Evolutionary conservation across 148 eudicot species (phyloP).

Genomic region (Fallopia convolvulus): DNA sequence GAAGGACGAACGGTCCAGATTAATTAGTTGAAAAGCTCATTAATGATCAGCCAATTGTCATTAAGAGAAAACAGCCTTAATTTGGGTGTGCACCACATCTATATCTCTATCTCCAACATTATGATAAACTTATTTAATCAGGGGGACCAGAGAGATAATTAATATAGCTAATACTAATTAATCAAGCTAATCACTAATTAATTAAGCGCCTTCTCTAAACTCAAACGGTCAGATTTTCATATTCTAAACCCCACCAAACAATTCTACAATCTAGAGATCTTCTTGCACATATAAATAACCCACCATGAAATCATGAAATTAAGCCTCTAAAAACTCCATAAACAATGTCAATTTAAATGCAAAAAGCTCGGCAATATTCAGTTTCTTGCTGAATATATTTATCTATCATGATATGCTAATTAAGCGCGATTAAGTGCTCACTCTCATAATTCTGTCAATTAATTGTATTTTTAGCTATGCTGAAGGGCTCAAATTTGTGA

Average conservation of each 20-base stretch:
- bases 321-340: neutral
- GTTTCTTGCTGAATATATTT: neutral
- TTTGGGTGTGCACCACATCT: neutral
- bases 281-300: neutral
- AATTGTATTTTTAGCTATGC: too few species aligned
- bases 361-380: neutral
- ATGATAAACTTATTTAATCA: neutral
- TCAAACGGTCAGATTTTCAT: conserved; percentile 5
- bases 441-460: conserved; percentile 8
- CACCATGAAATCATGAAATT: conserved; percentile 3
- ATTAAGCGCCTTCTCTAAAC: neutral
- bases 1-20: neutral
- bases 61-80: neutral
- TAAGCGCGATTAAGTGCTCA: neutral
- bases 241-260: neutral
- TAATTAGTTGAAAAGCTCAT: neutral
- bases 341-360: neutral
- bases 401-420: neutral
- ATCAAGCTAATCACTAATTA: neutral
- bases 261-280: neutral
- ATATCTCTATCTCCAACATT: neutral
- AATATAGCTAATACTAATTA: neutral
- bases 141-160: neutral
- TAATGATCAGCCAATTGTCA: neutral
- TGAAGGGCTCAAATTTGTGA: too few species aligned